Percentiles rank a stretch among this genome's conserved stretches.
phyloP scores from a whole-genome alignment of 2,329 filamentous ascomycete species.

The Xylaria sp. region DNA sequence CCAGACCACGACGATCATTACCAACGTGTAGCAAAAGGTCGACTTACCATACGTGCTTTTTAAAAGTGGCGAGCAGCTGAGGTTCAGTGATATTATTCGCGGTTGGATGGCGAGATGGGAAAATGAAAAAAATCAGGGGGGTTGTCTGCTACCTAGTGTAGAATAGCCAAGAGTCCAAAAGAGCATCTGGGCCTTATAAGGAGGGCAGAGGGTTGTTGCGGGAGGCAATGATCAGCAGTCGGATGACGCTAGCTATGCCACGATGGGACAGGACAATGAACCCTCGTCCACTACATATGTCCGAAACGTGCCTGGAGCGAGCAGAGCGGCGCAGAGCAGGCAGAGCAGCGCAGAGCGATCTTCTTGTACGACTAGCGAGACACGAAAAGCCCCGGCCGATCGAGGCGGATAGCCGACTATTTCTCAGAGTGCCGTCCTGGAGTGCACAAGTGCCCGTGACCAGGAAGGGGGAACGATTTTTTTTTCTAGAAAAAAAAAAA shows the following conservation, averaged over 20 bases:
- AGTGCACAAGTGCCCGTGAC: not conserved
- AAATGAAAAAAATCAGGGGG: conserved; percentile 18
- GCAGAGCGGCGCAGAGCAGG: not conserved
- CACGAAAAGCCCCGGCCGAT: not conserved
- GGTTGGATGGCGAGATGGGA: conserved; percentile 18
- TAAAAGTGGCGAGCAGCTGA: conserved; percentile 6
- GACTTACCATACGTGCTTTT: conserved; percentile 7
- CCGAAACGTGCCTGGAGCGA: conserved; percentile 7
- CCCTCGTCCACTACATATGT: conserved; percentile 9
- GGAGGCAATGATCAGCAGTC: conserved; percentile 31
- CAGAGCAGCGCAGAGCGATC: not conserved
- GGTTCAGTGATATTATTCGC: conserved; percentile 4
- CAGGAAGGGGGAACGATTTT: not conserved
- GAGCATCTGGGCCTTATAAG: conserved; percentile 29
- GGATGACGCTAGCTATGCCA: conserved; percentile 31
- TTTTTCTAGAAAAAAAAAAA: not conserved
- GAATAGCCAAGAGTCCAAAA: conserved; percentile 21
- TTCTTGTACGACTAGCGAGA: not conserved
- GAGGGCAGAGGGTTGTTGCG: conserved; percentile 23
- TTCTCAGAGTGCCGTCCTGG: not conserved
- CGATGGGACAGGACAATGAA: conserved; percentile 25
- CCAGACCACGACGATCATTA: conserved; percentile 30
- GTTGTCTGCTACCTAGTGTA: conserved; percentile 18
- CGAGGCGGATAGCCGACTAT: not conserved
- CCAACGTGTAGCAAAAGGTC: conserved; percentile 16